A percentile compares a stretch with the other conserved stretches of the same genome.
These are phyloP conservation scores for Zea mays DNA, from an alignment of 176 grass and related monocot species.

Conservation along the genomic window Zm-B73-REFERENCE-NAM-5.0 NC_050098.1:150173501-150174000, in stretches of 20 bases:
- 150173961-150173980: constrained; percentile 41
- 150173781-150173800: background rate
- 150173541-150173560: background rate
- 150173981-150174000: constrained; percentile 33
- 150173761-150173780: background rate
- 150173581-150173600: background rate
- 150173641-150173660: constrained; percentile 62
- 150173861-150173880: constrained; percentile 71
- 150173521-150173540: constrained; percentile 15
- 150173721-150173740: constrained; percentile 45
- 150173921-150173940: constrained; percentile 80
- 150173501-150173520: constrained; percentile 45
- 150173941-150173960: constrained; percentile 33
- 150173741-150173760: constrained; percentile 55
- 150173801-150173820: background rate
- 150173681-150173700: constrained; percentile 89
- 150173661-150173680: constrained; percentile 83
- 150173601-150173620: background rate
- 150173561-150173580: background rate
- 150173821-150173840: constrained; percentile 63
- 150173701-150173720: constrained; percentile 78
- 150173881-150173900: constrained; percentile 64
- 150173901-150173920: constrained; percentile 96
- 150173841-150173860: constrained; percentile 75
- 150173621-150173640: background rate